phyloP scores from a whole-genome alignment of 192 early-diverging fungal genomes.

The Backusella tarrabulga region DNA sequence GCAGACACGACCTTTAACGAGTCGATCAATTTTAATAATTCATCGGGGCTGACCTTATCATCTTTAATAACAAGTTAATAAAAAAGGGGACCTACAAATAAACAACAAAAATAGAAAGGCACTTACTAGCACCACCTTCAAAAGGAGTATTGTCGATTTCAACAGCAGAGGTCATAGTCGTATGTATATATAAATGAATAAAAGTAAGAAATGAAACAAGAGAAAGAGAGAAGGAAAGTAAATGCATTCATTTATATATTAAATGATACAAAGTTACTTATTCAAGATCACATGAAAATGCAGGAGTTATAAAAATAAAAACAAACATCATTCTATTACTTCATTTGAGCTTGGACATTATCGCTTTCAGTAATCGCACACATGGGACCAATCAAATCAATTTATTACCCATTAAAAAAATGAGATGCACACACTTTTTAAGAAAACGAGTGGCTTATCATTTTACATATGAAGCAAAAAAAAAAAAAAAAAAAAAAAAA shows the following conservation, averaged over 20 bases:
- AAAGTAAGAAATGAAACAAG: neutral
- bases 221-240: neutral
- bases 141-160: slow-evolving; percentile 8
- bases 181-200: neutral
- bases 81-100: neutral
- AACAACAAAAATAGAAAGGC: neutral
- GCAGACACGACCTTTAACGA: neutral
- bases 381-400: neutral
- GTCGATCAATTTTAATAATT: slow-evolving; percentile 2
- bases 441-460: neutral
- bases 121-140: neutral
- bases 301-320: slow-evolving; percentile 7
- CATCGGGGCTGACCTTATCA: neutral
- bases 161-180: neutral
- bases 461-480: neutral
- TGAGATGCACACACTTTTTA: no score
- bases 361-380: neutral
- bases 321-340: neutral
- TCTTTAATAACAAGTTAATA: neutral
- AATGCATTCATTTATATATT: neutral
- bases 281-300: slow-evolving; percentile 1
- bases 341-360: neutral
- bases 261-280: neutral
- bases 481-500: neutral
- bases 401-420: neutral